Evolutionary conservation across 768 basidiomycete genomes (phyloP).

Genomic region (Leccinum variicolor): DNA sequence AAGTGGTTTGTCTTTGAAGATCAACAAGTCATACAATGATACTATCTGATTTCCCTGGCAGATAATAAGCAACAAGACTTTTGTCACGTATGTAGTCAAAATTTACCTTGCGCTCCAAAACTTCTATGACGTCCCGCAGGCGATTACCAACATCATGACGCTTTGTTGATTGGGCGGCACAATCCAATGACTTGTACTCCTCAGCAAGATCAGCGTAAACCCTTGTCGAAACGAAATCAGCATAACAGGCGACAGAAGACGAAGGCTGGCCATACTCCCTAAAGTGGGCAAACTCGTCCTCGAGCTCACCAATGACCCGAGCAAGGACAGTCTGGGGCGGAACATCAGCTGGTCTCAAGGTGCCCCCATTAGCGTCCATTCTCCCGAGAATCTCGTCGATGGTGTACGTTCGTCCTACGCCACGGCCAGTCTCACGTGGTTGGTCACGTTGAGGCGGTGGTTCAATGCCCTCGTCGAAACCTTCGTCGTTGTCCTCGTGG

Average conservation of each 20-base stretch:
- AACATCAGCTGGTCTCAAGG: slow-evolving; percentile 33
- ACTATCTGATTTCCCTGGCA: slow-evolving; percentile 89
- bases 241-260: neutral
- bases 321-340: slow-evolving; percentile 88
- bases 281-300: slow-evolving; percentile 94
- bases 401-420: slow-evolving; percentile 6
- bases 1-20: slow-evolving; percentile 67
- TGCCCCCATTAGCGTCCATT: slow-evolving; percentile 25
- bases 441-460: neutral
- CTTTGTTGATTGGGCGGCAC: slow-evolving; percentile 74
- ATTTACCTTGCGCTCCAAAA: slow-evolving; percentile 84
- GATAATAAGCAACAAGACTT: neutral
- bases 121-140: slow-evolving; percentile 86
- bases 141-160: slow-evolving; percentile 86
- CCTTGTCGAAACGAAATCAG: slow-evolving; percentile 40
- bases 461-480: slow-evolving; percentile 12
- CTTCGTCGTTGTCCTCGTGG: slow-evolving; percentile 13
- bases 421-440: slow-evolving; percentile 1
- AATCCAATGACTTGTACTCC: slow-evolving; percentile 88
- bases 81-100: neutral
- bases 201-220: slow-evolving; percentile 90
- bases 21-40: slow-evolving; percentile 80
- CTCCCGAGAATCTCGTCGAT: slow-evolving; percentile 26
- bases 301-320: slow-evolving; percentile 81
- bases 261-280: slow-evolving; percentile 62